A percentile compares a stretch with the other conserved stretches of the same genome.
These are phyloP conservation scores for Colletotrichum sp. DNA, from an alignment of 2,329 filamentous ascomycete species.

Conservation along the genomic window DNA sequence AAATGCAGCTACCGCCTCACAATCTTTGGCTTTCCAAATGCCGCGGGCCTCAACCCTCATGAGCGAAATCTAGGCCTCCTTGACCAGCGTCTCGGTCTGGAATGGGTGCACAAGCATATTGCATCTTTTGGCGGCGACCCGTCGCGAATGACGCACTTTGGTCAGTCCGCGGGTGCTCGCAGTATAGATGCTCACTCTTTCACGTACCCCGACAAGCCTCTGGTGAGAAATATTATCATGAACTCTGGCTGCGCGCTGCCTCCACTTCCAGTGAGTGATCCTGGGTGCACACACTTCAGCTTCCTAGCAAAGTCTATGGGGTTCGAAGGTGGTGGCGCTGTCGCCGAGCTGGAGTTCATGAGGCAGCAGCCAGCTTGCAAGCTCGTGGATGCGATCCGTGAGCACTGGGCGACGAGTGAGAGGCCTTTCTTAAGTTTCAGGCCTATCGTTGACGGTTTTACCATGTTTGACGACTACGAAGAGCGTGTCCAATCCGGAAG, in stretches of 20 bases:
- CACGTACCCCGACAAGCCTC: neutral
- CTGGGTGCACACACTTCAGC: neutral
- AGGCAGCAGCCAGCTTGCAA: neutral
- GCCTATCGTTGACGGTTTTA: neutral
- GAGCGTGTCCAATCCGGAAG: neutral
- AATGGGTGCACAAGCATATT: neutral
- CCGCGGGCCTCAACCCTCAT: slow-evolving; percentile 22
- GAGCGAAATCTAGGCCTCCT: neutral
- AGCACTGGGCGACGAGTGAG: neutral
- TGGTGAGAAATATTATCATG: neutral
- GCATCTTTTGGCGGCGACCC: neutral
- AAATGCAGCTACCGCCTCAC: slow-evolving; percentile 28
- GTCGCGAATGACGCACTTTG: neutral
- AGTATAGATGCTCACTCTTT: neutral
- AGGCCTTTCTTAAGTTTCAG: neutral
- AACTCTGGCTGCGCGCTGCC: neutral
- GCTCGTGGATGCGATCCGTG: neutral
- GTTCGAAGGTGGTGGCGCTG: neutral
- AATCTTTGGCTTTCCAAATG: slow-evolving; percentile 33
- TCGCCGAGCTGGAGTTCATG: neutral
- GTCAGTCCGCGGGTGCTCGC: neutral
- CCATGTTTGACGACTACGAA: neutral
- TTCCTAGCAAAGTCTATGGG: neutral
- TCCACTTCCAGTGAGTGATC: neutral
- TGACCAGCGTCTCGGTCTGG: neutral